Base-by-base conservation (phyloP, 176 grass and related monocot genomes). In the Echinochloa phyllopogon region DNA sequence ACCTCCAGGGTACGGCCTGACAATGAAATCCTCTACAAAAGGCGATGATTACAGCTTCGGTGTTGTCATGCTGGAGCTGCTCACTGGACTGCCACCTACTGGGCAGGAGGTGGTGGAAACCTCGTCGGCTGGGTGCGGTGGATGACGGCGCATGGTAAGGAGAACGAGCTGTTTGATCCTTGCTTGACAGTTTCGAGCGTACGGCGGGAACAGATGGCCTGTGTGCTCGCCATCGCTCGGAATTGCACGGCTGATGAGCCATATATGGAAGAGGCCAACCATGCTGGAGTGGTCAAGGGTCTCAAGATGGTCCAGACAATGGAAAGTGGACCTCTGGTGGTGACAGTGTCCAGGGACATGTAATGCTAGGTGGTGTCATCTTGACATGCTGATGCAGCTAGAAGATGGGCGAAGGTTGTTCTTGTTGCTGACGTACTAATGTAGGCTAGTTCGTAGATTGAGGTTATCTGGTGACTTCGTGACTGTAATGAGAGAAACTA, bases 11-110 rank as follows among this genome's bases (percentile, higher is more conserved):
- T 93, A 94, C 3, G 90, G 92, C 5, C 65, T 93, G 45, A 93
- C 84, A 47, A 94, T 97, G 95, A 94, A 97, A 69, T 91, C 91
- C 51, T 94, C 93, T 3, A 77, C 50, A 17, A 98, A 94, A 77
- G 96, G 96, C 6, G 96, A 98, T 86, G 92, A 91, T 39, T 97
- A 94, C 86, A 97, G 95, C 79, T 93, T 97, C 38, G 95, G 95
- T 3, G 90, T 97, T 0, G 92, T 97, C 74, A 86, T 97, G 88
- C 77, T 97, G 65, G 95, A 97, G 86, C 77, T 98, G 68, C 91
- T 98, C 49, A 98, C 96, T 4, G 96, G 96, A 18, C 83, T 87
- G 27, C 83, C 89, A 59, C 96, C 96, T 5, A 98, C 91, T 2
- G 96, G 96, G 20, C 93, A 98, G 67, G 96, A 95, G 21, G 96